A percentile compares a stretch with the other conserved stretches of the same genome.
Conservation (phyloP, 164 flowering plant species). For the Kingdonia uniflora region DNA sequence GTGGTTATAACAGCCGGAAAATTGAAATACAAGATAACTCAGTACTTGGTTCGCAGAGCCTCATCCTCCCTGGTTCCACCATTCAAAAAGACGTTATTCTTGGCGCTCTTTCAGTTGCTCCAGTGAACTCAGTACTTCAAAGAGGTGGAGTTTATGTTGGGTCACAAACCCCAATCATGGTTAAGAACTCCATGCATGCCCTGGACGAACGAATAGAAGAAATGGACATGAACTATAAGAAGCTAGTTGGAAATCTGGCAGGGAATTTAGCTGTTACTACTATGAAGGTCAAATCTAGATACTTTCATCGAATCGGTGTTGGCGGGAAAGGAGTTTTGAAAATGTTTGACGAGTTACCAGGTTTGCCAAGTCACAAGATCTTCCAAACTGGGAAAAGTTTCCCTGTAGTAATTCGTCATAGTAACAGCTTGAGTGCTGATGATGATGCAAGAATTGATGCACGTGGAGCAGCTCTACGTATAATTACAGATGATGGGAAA, state of each 20-base stretch:
- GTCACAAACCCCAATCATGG: conserved; percentile 52
- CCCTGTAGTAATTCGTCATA: conserved; percentile 51
- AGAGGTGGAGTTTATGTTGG: conserved; percentile 64
- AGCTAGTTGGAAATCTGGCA: conserved; percentile 57
- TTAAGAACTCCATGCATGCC: conserved; percentile 51
- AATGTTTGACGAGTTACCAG: conserved; percentile 42
- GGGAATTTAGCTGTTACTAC: conserved; percentile 65
- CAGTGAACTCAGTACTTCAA: conserved; percentile 47
- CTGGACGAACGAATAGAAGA: conserved; percentile 67
- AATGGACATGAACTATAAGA: conserved; percentile 61
- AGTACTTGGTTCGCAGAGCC: conserved; percentile 61
- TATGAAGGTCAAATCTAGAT: conserved; percentile 57
- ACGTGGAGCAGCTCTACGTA: conserved; percentile 61
- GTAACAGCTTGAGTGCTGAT: conserved; percentile 71
- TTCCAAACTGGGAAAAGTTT: conserved; percentile 45
- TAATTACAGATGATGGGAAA: conserved; percentile 26
- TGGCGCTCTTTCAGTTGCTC: conserved; percentile 73
- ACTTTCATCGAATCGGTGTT: conserved; percentile 72
- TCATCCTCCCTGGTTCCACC: conserved; percentile 53
- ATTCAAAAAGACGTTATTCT: conserved; percentile 51
- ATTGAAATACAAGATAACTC: conserved; percentile 48
- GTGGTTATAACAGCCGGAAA: conserved; percentile 23
- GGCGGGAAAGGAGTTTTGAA: conserved; percentile 48
- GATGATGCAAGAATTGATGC: conserved; percentile 85
- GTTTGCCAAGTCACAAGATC: conserved; percentile 49